phyloP scores from a whole-genome alignment of 2,329 filamentous ascomycete genomes.

The Botrytis medusae region DNA sequence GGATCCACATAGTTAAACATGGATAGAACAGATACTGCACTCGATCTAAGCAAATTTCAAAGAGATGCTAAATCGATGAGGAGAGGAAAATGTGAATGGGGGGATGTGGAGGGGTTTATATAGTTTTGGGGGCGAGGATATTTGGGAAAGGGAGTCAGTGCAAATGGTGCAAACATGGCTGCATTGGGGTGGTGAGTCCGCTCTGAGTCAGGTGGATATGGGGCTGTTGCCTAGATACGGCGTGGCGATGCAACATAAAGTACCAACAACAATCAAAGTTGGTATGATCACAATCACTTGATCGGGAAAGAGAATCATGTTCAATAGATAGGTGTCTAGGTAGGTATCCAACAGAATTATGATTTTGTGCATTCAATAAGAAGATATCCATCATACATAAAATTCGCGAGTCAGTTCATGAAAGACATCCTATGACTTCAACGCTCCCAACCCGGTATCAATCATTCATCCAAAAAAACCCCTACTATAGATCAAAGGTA shows the following conservation, averaged over 20 bases:
- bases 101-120: conserved; percentile 10
- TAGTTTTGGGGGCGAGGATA: neutral
- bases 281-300: neutral
- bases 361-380: conserved; percentile 3
- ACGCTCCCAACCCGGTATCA: conserved; percentile 19
- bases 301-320: neutral
- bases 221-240: neutral
- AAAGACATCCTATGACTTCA: conserved; percentile 10
- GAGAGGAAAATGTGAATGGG: conserved; percentile 24
- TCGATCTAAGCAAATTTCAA: conserved; percentile 54
- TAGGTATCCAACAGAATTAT: conserved; percentile 4
- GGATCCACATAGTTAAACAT: conserved; percentile 69
- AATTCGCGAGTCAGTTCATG: conserved; percentile 2
- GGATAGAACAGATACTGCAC: conserved; percentile 69
- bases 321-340: neutral
- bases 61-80: conserved; percentile 44
- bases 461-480: conserved; percentile 15
- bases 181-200: neutral
- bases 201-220: neutral
- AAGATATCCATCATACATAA: conserved; percentile 18
- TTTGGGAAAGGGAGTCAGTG: conserved; percentile 20
- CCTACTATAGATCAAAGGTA: conserved; percentile 8
- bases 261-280: neutral
- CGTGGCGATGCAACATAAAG: neutral
- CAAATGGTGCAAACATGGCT: conserved; percentile 11